Base-by-base conservation (phyloP, 129 eudicot genomes). In the Mikania micrantha region DNA sequence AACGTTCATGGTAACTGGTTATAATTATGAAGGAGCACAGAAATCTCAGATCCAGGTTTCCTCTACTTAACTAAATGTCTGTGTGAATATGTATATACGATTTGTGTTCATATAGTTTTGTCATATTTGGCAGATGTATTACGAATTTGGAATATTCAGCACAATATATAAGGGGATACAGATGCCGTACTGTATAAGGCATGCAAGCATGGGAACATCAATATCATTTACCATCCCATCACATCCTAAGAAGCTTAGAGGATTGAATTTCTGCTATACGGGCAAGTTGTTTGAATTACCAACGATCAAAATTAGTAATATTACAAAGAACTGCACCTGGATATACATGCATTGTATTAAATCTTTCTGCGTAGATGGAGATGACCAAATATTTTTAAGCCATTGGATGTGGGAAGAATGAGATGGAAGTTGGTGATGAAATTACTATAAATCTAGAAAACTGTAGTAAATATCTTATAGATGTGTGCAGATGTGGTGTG, bases 141-240 rank as follows among this genome's bases (percentile, higher is more conserved):
- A n/a, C n/a, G n/a, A n/a, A n/a, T n/a, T n/a, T n/a, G n/a, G n/a
- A n/a, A n/a, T n/a, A n/a, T n/a, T n/a, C 66, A 56, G 74, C 56
- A 70, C 75, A 16, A 9, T 70, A 40, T 70, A 56, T 40, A 9
- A 2, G 4, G 53, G 9, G 9, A 0, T 2, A 12, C 17, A 2
- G 0, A 4, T 53, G 64, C 70, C 70, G 19, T 0, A 9, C 3
- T 17, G 32, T 57, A 27, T 27, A 25, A 17, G 11, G 10, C 6
- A 4, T n/a, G 29, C n/a, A n/a, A n/a, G 49, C 5, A 0, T 7
- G 12, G 19, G 12, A 13, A 0, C 13, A 20, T 72, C 62, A 19
- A 71, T 41, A 45, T 72, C 62, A 58, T 58, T 70, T 70, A 70
- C 31, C 44, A 39, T 70, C 42, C 56, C 74, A 28, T 57, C 57